A percentile compares a stretch with the other conserved stretches of the same genome.
Evolutionary conservation across 352 stramenopile genomes (phyloP).

Genomic region (Phytophthora melonis): DNA sequence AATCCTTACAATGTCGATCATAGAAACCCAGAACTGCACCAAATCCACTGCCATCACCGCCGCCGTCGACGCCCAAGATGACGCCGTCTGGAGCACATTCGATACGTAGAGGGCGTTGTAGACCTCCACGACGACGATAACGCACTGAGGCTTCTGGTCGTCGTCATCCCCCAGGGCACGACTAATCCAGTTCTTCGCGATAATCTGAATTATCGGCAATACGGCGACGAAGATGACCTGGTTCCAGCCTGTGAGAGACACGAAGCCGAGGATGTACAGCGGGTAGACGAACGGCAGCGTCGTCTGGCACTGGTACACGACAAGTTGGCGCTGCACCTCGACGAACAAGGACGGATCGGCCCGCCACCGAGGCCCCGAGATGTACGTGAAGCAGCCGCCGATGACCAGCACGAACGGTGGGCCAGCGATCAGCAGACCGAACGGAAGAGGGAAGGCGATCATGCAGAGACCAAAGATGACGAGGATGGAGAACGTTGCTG

Average conservation of each 20-base stretch:
- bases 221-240: constrained; percentile 48
- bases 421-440: constrained; percentile 40
- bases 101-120: constrained; percentile 59
- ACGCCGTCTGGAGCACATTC: constrained; percentile 45
- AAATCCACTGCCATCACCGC: constrained; percentile 46
- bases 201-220: constrained; percentile 52
- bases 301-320: constrained; percentile 25
- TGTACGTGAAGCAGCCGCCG: constrained; percentile 21
- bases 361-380: constrained; percentile 21
- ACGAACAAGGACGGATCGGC: constrained; percentile 13
- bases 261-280: constrained; percentile 53
- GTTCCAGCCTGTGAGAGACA: constrained; percentile 20
- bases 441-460: constrained; percentile 52
- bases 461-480: constrained; percentile 21
- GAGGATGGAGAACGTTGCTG: constrained; percentile 16
- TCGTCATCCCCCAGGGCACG: constrained; percentile 17
- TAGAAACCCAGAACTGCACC: constrained; percentile 38
- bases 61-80: constrained; percentile 35
- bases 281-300: constrained; percentile 49
- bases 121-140: constrained; percentile 63
- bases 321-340: constrained; percentile 27
- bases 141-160: constrained; percentile 44
- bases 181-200: constrained; percentile 52
- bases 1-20: constrained; percentile 34
- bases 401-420: constrained; percentile 23